Conservation (phyloP, 805 yeast genomes). For the Candida suzukii region DNA sequence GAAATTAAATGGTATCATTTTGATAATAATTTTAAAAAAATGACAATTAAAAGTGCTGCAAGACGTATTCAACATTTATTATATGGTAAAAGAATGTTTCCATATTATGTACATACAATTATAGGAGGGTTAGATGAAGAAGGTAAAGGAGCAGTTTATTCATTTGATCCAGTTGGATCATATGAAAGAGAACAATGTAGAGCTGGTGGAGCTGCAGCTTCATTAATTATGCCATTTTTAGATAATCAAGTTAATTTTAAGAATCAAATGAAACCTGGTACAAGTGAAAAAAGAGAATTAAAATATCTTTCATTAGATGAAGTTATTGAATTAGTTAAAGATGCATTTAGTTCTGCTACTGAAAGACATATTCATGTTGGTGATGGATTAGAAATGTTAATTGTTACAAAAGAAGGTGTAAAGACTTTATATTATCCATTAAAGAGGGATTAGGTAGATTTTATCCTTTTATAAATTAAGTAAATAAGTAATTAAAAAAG, state of each 20-base stretch:
- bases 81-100: conserved; percentile 92
- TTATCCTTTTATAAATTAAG: too few relatives aligned
- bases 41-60: conserved; percentile 72
- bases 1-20: conserved; percentile 89
- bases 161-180: conserved; percentile 97
- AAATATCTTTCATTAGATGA: conserved; percentile 72
- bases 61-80: conserved; percentile 84
- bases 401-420: conserved; percentile 91
- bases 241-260: conserved; percentile 96
- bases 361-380: conserved; percentile 99
- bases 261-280: conserved; percentile 80
- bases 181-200: conserved; percentile 96
- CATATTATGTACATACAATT: conserved; percentile 92
- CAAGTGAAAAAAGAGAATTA: conserved; percentile 53
- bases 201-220: conserved; percentile 97
- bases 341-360: conserved; percentile 93
- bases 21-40: conserved; percentile 60
- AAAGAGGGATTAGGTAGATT: conserved; percentile 62
- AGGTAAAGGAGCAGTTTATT: conserved; percentile 91
- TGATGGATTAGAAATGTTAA: conserved; percentile 86
- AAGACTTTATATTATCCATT: conserved; percentile 76
- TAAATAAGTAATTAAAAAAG: too few relatives aligned
- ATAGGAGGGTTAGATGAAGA: conserved; percentile 88
- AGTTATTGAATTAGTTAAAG: conserved; percentile 81
- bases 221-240: conserved; percentile 92